These are phyloP conservation scores for Penicillium sp. DNA, from an alignment of 2,329 filamentous ascomycete species.

Conservation along the genomic window DNA sequence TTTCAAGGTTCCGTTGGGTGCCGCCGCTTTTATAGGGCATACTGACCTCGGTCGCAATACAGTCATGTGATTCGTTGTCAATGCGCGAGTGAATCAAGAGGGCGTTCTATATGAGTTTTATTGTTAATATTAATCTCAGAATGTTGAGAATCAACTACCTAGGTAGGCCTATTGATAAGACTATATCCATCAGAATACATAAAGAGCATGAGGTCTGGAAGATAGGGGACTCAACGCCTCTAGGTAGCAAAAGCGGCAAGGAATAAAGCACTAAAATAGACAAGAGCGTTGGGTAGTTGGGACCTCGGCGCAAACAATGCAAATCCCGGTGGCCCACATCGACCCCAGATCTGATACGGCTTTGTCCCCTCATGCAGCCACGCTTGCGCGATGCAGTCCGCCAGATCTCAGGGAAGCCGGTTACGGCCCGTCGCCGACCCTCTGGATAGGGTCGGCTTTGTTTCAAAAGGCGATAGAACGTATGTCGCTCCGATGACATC, in stretches of 20 bases:
- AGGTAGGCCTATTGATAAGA: no score
- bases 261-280: conserved; percentile 3
- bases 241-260: not conserved
- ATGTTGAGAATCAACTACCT: no score
- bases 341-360: conserved; percentile 1
- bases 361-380: conserved; percentile 2
- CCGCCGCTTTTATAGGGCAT: not conserved
- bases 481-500: conserved; percentile 38
- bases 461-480: conserved; percentile 89
- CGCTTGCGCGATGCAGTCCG: conserved; percentile 18
- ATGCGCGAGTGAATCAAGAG: no score
- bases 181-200: no score
- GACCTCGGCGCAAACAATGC: conserved; percentile 26
- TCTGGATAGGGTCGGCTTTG: conserved; percentile 77
- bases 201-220: no score
- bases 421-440: conserved; percentile 76
- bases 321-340: conserved; percentile 9
- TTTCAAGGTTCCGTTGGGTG: not conserved
- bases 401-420: conserved; percentile 38
- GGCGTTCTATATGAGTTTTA: no score
- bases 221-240: not conserved
- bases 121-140: no score
- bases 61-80: not conserved
- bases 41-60: no score
- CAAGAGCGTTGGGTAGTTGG: conserved; percentile 26